Base-by-base conservation (phyloP, 2,329 filamentous ascomycete species). In the Exophiala mesophila region DNA sequence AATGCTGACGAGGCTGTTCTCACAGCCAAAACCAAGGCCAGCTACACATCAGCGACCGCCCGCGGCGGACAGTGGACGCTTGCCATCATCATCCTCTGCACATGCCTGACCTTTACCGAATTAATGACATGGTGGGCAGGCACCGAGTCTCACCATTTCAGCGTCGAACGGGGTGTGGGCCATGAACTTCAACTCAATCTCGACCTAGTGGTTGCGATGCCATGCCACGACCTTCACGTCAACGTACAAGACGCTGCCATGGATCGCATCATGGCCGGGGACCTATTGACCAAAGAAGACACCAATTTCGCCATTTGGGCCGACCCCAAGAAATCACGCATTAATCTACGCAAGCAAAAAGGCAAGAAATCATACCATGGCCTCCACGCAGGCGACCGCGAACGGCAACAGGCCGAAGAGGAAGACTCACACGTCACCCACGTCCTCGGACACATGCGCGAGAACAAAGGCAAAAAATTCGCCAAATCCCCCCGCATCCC, bases 191-290 rank as follows among this genome's bases (percentile, higher is more conserved):
- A 97, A 66, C 84, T 98, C 68, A 98, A 98, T 69, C 71, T 98
- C 44, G 92, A 98, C 66, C 73, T 94, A n/a, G 86, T 97, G 4
- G 74, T 98, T 36, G 76, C 76, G 39, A 98, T 98, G 92, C 71
- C 75, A 55, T 98, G 92, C 71, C 69, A 74, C 44, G 83, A 94
- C 60, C 69, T 98, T n/a, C 86, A 95, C 68, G 73, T 98, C 65
- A 97, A 98, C 67, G 89, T 98, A 37, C 92, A 97, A 70, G 92
- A 98, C 64, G 89, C 90, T 2, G 80, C 88, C 0, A 89, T 92
- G 39, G 92, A 98, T 64, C 82, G 86, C 50, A 94, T 97, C 57
- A 74, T 94, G 20, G 92, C 92, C 2, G 85, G 78, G 3, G 73
- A 82, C 26, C 72, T 82, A 50, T 72, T 98, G 49, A 73, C 77